phyloP scores from a whole-genome alignment of 805 yeast species.

The Saccharomyces paradoxus region DNA sequence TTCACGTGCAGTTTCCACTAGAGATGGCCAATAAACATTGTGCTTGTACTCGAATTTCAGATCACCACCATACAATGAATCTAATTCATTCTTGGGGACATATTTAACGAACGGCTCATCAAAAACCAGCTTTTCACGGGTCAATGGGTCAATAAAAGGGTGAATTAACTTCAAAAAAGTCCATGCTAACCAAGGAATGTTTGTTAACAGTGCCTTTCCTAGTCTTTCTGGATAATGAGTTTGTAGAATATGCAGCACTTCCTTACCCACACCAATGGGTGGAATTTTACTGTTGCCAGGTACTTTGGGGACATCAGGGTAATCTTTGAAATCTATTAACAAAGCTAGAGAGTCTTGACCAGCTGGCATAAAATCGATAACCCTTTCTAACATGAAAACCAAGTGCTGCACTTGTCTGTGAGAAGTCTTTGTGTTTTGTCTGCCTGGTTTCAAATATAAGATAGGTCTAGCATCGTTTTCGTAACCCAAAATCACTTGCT shows the following conservation, averaged over 20 bases:
- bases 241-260: conserved; percentile 86
- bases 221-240: conserved; percentile 96
- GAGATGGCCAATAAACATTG: conserved; percentile 65
- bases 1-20: conserved; percentile 51
- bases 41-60: conserved; percentile 82
- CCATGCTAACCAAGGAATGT: conserved; percentile 92
- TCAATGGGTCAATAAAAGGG: conserved; percentile 93
- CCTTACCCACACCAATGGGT: conserved; percentile 81
- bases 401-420: conserved; percentile 92
- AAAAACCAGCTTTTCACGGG: conserved; percentile 86
- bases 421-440: conserved; percentile 89
- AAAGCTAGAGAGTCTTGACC: conserved; percentile 93
- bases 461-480: conserved; percentile 91
- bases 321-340: conserved; percentile 83
- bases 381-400: conserved; percentile 86
- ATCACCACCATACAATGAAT: conserved; percentile 74
- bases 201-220: conserved; percentile 85
- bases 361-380: conserved; percentile 88
- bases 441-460: conserved; percentile 83
- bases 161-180: conserved; percentile 83
- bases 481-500: conserved; percentile 82
- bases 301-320: conserved; percentile 46
- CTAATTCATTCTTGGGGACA: conserved; percentile 76
- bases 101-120: conserved; percentile 82
- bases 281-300: conserved; percentile 64